phyloP scores from a whole-genome alignment of 2,329 filamentous ascomycete genomes.

The Xylariales sp. region DNA sequence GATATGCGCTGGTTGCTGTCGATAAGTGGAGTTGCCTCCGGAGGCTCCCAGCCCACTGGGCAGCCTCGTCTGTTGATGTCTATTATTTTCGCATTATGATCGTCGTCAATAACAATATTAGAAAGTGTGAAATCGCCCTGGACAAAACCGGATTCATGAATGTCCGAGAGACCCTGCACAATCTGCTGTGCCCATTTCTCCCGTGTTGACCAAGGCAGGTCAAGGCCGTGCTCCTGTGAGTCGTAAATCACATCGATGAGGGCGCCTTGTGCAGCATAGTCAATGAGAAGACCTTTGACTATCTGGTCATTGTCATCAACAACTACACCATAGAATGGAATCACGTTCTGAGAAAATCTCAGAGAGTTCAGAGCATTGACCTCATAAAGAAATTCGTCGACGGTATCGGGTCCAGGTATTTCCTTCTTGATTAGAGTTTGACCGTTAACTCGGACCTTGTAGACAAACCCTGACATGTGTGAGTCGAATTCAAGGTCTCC shows the following conservation, averaged over 20 bases:
- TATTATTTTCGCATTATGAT: conserved; percentile 90
- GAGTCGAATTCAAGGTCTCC: conserved; percentile 77
- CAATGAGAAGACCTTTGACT: conserved; percentile 87
- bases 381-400: conserved; percentile 96
- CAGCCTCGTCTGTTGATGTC: conserved; percentile 98
- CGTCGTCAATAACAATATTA: conserved; percentile 87
- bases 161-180: conserved; percentile 80
- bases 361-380: conserved; percentile 88
- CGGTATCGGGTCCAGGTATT: conserved; percentile 89
- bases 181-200: conserved; percentile 91
- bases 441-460: conserved; percentile 73
- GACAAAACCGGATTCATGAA: conserved; percentile 93
- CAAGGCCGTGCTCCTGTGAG: conserved; percentile 50
- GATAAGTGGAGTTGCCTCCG: conserved; percentile 80
- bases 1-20: conserved; percentile 84
- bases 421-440: conserved; percentile 89
- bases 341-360: conserved; percentile 68
- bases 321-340: conserved; percentile 81
- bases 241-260: conserved; percentile 91
- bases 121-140: conserved; percentile 97
- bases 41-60: conserved; percentile 95
- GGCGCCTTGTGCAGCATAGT: conserved; percentile 79
- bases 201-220: conserved; percentile 63
- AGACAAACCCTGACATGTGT: conserved; percentile 95
- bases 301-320: conserved; percentile 69